Percentiles rank a stretch among this genome's conserved stretches.
phyloP scores from a whole-genome alignment of 768 basidiomycete species.

The Sarcodon aspratus region DNA sequence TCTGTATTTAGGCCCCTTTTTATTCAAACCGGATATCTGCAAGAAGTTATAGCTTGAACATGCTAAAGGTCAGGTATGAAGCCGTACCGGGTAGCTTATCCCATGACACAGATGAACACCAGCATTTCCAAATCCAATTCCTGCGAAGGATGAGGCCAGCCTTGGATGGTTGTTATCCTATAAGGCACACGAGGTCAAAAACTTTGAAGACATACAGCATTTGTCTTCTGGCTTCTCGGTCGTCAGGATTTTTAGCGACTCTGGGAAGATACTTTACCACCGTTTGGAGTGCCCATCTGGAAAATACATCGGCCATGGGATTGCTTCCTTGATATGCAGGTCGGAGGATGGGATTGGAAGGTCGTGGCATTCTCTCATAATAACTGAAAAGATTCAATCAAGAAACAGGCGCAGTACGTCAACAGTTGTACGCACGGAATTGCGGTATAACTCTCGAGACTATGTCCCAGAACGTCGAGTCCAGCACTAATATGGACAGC shows the following conservation, averaged over 20 bases:
- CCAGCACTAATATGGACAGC: slow-evolving; percentile 92
- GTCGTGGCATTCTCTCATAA: slow-evolving; percentile 81
- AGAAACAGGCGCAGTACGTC: neutral
- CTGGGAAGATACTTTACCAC: slow-evolving; percentile 85
- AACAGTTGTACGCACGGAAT: slow-evolving; percentile 53
- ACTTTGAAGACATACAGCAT: slow-evolving; percentile 59
- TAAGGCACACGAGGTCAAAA: neutral
- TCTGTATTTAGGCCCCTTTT: slow-evolving; percentile 85
- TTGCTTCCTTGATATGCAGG: slow-evolving; percentile 94
- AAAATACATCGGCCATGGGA: slow-evolving; percentile 93
- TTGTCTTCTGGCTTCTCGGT: slow-evolving; percentile 75
- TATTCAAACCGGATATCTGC: slow-evolving; percentile 89
- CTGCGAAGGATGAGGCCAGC: slow-evolving; percentile 87
- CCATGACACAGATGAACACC: slow-evolving; percentile 88
- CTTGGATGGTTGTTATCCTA: slow-evolving; percentile 22
- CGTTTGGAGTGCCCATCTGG: slow-evolving; percentile 84
- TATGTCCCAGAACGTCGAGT: slow-evolving; percentile 92
- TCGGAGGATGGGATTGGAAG: slow-evolving; percentile 78
- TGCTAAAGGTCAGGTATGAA: slow-evolving; percentile 3
- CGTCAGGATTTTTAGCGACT: slow-evolving; percentile 66
- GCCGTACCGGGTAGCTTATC: slow-evolving; percentile 72
- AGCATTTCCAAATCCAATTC: slow-evolving; percentile 91
- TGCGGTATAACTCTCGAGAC: slow-evolving; percentile 88
- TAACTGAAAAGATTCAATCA: slow-evolving; percentile 36
- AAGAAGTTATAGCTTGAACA: neutral